Base-by-base conservation (phyloP, 2,329 filamentous ascomycete genomes). In the Lasiodiplodia gonubiensis region DNA sequence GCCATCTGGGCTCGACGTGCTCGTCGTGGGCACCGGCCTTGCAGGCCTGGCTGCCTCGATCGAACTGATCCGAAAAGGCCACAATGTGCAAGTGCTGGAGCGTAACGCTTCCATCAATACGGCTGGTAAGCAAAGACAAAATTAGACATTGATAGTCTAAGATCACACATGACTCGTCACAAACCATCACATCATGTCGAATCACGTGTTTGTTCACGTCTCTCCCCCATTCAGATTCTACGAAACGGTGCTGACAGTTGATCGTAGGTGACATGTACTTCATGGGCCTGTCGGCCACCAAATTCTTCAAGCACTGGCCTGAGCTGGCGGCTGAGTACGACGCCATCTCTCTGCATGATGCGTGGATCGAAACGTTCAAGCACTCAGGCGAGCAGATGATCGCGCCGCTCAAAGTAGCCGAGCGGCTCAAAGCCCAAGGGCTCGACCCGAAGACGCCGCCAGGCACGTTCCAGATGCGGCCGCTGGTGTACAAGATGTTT, bases 241-340 rank as follows among this genome's bases (percentile, higher is more conserved):
- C 2, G 2, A 2, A 2, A 11, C n/a, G 8, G 21, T 11, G 42
- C 42, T 46, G n/a, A 46, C 42, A 8, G 21, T 11, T 46, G n/a
- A 7, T 21, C 0, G 8, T 64, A 84, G 85, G 85, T 64, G 86
- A 88, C 74, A 87, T 86, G 83, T 86, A 86, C 76, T 86, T 86
- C 73, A 87, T 88, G 82, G 84, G 85, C 11, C 79, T 87, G 25
- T 85, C 83, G 55, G 85, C 85, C 25, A 86, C 83, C 53, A 80
- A 79, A 46, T 86, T 86, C 76, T 81, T 86, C 73, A 84, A 83
- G 73, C 83, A 86, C 68, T 86, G 84, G 84, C 84, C 84, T 11
- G 83, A 85, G 64, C 78, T 88, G 72, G 77, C 79, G 49, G 75
- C 79, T 60, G 84, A 86, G 70, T 86, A 84, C 74, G 80, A 83